A percentile compares a stretch with the other conserved stretches of the same genome.
phyloP scores from a whole-genome alignment of 2,329 filamentous ascomycete genomes.

The Colletotrichum plurivorum region DNA sequence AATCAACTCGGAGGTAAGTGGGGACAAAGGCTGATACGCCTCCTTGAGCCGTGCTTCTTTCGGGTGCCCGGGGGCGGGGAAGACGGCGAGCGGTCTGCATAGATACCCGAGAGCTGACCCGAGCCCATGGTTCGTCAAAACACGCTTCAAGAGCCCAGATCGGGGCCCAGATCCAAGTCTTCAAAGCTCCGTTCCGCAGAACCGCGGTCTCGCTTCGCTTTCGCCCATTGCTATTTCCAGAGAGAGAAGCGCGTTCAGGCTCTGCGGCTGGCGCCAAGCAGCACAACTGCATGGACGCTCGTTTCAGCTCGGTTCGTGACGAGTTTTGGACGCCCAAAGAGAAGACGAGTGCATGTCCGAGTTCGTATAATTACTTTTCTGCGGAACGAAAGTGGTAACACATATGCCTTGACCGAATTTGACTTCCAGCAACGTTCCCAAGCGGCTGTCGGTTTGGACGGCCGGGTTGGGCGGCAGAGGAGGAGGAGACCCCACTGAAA shows the following conservation, averaged over 20 bases:
- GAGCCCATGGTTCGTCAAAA: neutral
- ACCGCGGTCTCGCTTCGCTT: neutral
- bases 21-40: too few species aligned
- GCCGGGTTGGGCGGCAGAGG: conserved; percentile 26
- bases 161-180: neutral
- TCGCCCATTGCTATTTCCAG: neutral
- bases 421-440: neutral
- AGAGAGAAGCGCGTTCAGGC: neutral
- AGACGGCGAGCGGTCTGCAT: neutral
- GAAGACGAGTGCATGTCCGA: neutral
- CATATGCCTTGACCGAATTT: neutral
- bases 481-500: neutral
- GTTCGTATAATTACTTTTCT: neutral
- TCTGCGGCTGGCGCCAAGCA: neutral
- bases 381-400: neutral
- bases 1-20: too few species aligned
- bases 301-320: neutral
- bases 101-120: neutral
- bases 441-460: conserved; percentile 17
- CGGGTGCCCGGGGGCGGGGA: too few species aligned
- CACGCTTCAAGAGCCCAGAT: neutral
- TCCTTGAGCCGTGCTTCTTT: too few species aligned
- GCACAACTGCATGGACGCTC: neutral
- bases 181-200: neutral
- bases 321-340: neutral